Percentiles rank a stretch among this genome's conserved stretches.
Conservation (phyloP, 768 basidiomycete genomes). For the Russula abietina region DNA sequence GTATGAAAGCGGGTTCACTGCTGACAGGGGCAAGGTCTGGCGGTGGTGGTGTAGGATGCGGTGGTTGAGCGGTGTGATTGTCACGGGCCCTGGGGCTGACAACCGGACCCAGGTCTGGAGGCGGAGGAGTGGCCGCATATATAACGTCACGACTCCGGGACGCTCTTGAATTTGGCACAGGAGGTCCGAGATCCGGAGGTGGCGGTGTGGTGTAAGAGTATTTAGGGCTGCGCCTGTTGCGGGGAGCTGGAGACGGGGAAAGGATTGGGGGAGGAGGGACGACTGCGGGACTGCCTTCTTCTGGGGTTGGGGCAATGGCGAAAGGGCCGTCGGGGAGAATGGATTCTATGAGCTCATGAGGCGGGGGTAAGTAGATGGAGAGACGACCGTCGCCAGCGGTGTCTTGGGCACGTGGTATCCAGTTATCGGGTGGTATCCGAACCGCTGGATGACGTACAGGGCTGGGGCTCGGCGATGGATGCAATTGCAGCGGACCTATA, state of each 20-base stretch:
- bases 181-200: constrained; percentile 9
- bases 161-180: not conserved
- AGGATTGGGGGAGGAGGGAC: constrained; percentile 5
- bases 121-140: constrained; percentile 7
- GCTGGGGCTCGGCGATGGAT: constrained; percentile 1
- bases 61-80: not conserved
- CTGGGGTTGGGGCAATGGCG: constrained; percentile 17
- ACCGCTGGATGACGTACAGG: constrained; percentile 13
- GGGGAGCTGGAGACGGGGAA: constrained; percentile 4
- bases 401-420: constrained; percentile 23
- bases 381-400: constrained; percentile 18
- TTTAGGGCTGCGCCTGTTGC: constrained; percentile 5
- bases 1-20: not conserved
- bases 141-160: constrained; percentile 9
- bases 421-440: constrained; percentile 22
- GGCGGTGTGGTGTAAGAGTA: constrained; percentile 12
- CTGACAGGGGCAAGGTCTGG: constrained; percentile 5
- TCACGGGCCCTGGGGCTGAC: not conserved
- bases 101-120: constrained; percentile 1
- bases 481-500: not conserved
- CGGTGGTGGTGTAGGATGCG: not conserved
- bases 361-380: constrained; percentile 23
- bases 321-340: constrained; percentile 15
- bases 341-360: constrained; percentile 18
- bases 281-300: constrained; percentile 18